A percentile compares a stretch with the other conserved stretches of the same genome.
Conservation (phyloP, 2,329 filamentous ascomycete species). For the Neobulgaria alba region DNA sequence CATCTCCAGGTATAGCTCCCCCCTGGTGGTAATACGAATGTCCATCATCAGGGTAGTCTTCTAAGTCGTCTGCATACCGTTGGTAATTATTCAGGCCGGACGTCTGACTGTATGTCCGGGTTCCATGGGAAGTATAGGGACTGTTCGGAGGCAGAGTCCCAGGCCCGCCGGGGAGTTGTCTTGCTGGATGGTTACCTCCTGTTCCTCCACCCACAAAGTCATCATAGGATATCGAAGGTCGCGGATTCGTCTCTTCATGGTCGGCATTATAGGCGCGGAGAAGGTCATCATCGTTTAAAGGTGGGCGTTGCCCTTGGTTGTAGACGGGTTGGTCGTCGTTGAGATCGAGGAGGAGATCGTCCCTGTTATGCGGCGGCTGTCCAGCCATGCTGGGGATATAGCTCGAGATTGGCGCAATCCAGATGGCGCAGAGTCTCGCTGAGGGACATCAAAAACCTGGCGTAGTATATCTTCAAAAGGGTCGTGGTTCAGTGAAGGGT, state of each 20-base stretch:
- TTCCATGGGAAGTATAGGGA: slow-evolving; percentile 19
- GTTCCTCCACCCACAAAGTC: slow-evolving; percentile 70
- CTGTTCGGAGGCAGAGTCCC: slow-evolving; percentile 20
- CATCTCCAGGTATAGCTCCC: slow-evolving; percentile 49
- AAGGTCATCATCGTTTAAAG: slow-evolving; percentile 74
- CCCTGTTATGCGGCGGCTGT: slow-evolving; percentile 34
- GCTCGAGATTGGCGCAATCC: slow-evolving; percentile 22
- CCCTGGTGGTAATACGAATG: slow-evolving; percentile 78
- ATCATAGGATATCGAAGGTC: slow-evolving; percentile 89
- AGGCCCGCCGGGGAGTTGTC: slow-evolving; percentile 31
- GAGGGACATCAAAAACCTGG: no score
- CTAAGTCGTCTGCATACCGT: slow-evolving; percentile 79
- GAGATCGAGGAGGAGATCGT: slow-evolving; percentile 65
- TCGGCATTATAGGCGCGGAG: slow-evolving; percentile 57
- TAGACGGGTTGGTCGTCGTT: slow-evolving; percentile 66
- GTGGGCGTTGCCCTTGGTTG: slow-evolving; percentile 65
- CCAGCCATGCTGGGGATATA: slow-evolving; percentile 49
- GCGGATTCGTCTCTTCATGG: slow-evolving; percentile 55
- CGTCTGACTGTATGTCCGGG: slow-evolving; percentile 51
- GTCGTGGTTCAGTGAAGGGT: no score
- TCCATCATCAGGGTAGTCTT: slow-evolving; percentile 71
- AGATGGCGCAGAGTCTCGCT: slow-evolving; percentile 12
- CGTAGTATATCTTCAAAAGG: no score
- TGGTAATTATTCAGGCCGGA: slow-evolving; percentile 83
- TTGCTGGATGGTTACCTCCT: slow-evolving; percentile 40